Conservation (phyloP, 768 basidiomycete genomes). For the Boletus barrowsii region DNA sequence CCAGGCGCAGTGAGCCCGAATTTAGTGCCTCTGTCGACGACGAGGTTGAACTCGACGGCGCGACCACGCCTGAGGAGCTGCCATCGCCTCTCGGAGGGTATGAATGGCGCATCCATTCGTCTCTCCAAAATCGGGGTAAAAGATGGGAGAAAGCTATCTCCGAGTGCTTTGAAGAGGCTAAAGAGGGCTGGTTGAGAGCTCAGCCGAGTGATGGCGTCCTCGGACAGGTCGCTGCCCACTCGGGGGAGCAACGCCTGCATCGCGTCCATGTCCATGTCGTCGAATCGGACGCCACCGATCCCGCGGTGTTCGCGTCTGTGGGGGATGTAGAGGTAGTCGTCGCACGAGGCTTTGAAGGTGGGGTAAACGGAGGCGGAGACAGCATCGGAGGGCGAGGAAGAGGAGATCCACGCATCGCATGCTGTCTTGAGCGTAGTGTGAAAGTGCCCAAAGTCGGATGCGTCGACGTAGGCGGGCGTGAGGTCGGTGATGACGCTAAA, state of each 20-base stretch:
- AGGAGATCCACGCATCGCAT: slow-evolving; percentile 38
- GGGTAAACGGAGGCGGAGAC: slow-evolving; percentile 34
- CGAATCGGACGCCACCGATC: slow-evolving; percentile 57
- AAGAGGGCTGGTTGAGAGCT: slow-evolving; percentile 40
- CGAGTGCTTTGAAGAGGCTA: slow-evolving; percentile 39
- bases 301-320: slow-evolving; percentile 52
- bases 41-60: slow-evolving; percentile 61
- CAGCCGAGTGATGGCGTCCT: slow-evolving; percentile 7
- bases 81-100: slow-evolving; percentile 39
- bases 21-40: slow-evolving; percentile 68
- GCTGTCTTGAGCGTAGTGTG: slow-evolving; percentile 42
- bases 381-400: no score
- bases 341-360: slow-evolving; percentile 50
- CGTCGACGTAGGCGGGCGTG: slow-evolving; percentile 49
- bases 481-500: slow-evolving; percentile 37
- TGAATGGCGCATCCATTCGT: slow-evolving; percentile 31
- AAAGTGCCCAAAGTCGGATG: slow-evolving; percentile 46
- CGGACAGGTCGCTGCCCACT: neutral
- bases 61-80: slow-evolving; percentile 51
- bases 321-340: slow-evolving; percentile 52
- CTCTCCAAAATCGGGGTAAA: slow-evolving; percentile 45
- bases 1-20: slow-evolving; percentile 62
- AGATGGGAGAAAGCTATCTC: slow-evolving; percentile 44
- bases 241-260: slow-evolving; percentile 23
- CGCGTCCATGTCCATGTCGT: slow-evolving; percentile 41